These are phyloP conservation scores for Dendrobium catenatum DNA, from an alignment of 106 monocot genomes.

Conservation along the genomic window DNA sequence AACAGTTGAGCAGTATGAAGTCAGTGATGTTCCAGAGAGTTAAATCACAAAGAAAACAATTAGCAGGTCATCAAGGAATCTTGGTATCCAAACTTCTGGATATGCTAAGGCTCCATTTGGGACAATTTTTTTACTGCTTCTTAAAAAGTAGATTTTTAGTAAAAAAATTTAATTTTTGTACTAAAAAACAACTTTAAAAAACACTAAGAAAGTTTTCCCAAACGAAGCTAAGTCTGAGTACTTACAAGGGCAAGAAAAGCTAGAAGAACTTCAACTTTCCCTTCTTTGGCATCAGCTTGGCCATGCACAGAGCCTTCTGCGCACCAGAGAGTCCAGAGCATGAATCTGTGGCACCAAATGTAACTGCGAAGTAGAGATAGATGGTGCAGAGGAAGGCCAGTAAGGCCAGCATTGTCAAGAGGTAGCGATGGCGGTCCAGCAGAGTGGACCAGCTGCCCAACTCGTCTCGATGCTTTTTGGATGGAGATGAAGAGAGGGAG, in stretches of 20 bases:
- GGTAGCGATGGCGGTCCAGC: constrained; percentile 70
- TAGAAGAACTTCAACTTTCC: constrained; percentile 66
- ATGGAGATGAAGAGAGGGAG: constrained; percentile 20
- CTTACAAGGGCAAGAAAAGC: neutral
- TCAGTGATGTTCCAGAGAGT: no score
- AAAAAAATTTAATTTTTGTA: no score
- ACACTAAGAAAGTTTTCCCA: no score
- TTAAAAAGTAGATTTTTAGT: no score
- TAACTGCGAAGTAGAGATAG: constrained; percentile 89
- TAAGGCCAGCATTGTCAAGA: constrained; percentile 59
- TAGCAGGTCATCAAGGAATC: no score
- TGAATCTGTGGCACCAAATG: constrained; percentile 35
- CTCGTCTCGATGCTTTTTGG: constrained; percentile 51
- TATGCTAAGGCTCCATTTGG: no score
- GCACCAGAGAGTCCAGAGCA: constrained; percentile 55
- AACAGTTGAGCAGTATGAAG: no score
- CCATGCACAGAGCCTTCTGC: constrained; percentile 52
- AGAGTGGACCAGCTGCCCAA: constrained; percentile 56
- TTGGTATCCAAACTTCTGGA: no score
- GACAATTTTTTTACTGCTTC: no score
- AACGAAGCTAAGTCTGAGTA: no score
- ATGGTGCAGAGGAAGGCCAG: constrained; percentile 72
- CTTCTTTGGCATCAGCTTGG: constrained; percentile 34
- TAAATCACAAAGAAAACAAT: no score
- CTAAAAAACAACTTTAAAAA: no score